A percentile compares a stretch with the other conserved stretches of the same genome.
phyloP scores from a whole-genome alignment of 805 yeast genomes.

The Nakazawaea pomicola region DNA sequence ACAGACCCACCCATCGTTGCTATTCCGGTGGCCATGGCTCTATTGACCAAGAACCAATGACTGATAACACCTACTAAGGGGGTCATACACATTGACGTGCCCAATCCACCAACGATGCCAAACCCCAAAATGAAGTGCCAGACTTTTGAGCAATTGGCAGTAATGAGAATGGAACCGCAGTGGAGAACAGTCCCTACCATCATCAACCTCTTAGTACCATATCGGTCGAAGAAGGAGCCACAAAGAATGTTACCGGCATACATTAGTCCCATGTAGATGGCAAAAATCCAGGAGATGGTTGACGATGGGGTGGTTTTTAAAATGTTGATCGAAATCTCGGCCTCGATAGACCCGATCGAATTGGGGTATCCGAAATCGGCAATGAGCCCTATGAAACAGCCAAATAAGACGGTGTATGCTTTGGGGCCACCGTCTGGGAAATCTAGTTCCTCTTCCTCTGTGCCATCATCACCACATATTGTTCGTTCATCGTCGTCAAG shows the following conservation, averaged over 20 bases:
- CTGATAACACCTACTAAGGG: slow-evolving; percentile 39
- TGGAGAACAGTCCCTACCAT: slow-evolving; percentile 36
- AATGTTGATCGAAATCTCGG: slow-evolving; percentile 46
- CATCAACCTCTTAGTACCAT: slow-evolving; percentile 43
- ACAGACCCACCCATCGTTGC: slow-evolving; percentile 47
- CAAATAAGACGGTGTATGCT: slow-evolving; percentile 55
- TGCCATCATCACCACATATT: neutral
- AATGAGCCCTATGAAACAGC: slow-evolving; percentile 51
- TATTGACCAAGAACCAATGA: slow-evolving; percentile 37
- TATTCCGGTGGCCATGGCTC: slow-evolving; percentile 41
- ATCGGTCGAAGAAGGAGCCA: slow-evolving; percentile 51
- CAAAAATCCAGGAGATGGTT: slow-evolving; percentile 33
- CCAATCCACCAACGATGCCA: slow-evolving; percentile 41
- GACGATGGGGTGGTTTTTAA: slow-evolving; percentile 23
- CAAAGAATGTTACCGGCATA: slow-evolving; percentile 25
- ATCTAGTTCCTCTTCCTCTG: slow-evolving; percentile 17
- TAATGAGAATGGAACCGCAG: slow-evolving; percentile 45
- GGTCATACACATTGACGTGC: slow-evolving; percentile 36
- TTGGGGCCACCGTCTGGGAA: slow-evolving; percentile 57
- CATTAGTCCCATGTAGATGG: slow-evolving; percentile 4
- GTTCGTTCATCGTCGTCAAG: neutral
- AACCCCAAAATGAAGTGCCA: slow-evolving; percentile 56
- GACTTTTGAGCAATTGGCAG: slow-evolving; percentile 42
- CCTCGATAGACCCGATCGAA: slow-evolving; percentile 57
- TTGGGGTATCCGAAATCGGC: slow-evolving; percentile 54